Conservation (phyloP, 2,329 filamentous ascomycete genomes). For the Ophiostoma perfectum region DNA sequence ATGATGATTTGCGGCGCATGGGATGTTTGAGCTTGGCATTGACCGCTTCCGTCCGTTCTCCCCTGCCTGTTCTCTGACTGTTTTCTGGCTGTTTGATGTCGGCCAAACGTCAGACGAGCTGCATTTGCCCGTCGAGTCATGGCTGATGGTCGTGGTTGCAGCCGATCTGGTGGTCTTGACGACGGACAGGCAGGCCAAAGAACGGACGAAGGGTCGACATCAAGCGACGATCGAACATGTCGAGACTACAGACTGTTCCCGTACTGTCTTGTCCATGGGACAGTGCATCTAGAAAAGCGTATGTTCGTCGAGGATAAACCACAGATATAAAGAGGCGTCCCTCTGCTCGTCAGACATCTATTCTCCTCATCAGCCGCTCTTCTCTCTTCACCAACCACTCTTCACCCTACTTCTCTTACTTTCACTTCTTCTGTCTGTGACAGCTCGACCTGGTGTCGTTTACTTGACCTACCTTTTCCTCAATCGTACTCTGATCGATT, state of each 20-base stretch:
- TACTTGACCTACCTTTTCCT: slow-evolving; percentile 3
- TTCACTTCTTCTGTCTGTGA: slow-evolving; percentile 21
- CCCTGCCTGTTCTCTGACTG: neutral
- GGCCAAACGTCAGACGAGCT: neutral
- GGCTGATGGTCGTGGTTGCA: neutral
- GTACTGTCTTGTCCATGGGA: neutral
- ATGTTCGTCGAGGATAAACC: too few relatives aligned
- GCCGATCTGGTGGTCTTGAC: neutral
- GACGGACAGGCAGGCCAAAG: neutral
- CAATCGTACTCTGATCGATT: neutral
- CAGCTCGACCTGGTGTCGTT: slow-evolving; percentile 25
- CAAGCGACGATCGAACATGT: neutral
- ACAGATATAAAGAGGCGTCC: neutral
- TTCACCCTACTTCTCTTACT: neutral
- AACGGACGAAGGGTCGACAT: neutral
- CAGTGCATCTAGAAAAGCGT: too few relatives aligned
- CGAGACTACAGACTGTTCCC: neutral
- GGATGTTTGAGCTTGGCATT: slow-evolving; percentile 11
- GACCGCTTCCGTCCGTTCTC: neutral
- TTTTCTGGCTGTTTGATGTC: too few relatives aligned
- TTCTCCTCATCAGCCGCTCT: neutral
- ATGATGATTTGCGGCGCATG: neutral
- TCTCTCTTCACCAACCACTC: neutral
- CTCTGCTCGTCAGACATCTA: neutral
- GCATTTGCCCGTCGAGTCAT: neutral